Base-by-base conservation (phyloP, 306 rosid genomes). In the Trifolium pratense region DNA sequence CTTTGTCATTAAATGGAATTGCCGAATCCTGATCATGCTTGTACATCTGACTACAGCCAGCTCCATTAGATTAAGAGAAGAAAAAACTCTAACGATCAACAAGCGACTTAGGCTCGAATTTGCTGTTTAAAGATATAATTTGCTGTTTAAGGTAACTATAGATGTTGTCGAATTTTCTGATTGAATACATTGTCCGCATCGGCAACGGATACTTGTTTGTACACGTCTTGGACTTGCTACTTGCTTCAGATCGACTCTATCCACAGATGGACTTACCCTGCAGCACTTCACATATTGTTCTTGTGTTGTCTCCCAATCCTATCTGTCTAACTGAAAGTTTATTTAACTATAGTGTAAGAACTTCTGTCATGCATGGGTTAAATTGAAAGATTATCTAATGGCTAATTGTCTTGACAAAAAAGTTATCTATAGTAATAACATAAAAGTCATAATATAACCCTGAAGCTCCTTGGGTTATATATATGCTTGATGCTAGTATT, bases 1-100 rank as follows among this genome's bases (percentile, higher is more conserved):
- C 89, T 40, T 15, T 48, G 26, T 56, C 88, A 8, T 59, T 73
- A 43, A 83, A 31, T 14, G 78, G 69, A 76, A 74, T 64, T 78
- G 75, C 86, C 71, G 79, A 79, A 59, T 53, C 84, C 9, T 85
- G 60, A 68, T 46, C 65, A 37, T 61, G 73, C 37, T 20, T 3
- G 14, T 52, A 17, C 23, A 16, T 51, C 57, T 2, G 25, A 51
- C 57, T 7, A 52, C 26, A 52, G 58, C 6, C 57, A 16, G 5
- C 12, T 18, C 58, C 1, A 26, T 10, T 52, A 18, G 57, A 52
- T 52, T 52, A 52, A 8, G 25, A 7, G 12, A 42, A 14, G 12
- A 43, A 15, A 52, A 52, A 17, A 9, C 5, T 55, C 8, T 55
- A 55, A 55, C 15, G 32, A 23, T 55, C 61, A 20, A 55, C 32